These are phyloP conservation scores for Arxiozyma slooffiae DNA, from an alignment of 1,139 yeast species.

Conservation along the genomic window DNA sequence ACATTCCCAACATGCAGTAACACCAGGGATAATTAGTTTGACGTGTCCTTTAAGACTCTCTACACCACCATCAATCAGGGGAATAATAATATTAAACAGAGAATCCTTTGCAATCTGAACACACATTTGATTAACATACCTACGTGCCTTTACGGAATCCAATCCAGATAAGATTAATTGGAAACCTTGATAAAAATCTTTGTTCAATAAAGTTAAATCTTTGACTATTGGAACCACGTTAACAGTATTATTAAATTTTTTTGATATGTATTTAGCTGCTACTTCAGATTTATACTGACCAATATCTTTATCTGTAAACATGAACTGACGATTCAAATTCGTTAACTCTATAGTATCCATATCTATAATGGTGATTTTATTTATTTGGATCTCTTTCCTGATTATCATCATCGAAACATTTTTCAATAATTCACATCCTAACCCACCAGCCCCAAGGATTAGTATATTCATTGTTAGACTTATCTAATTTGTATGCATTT, in stretches of 20 bases:
- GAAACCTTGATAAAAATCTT: conserved; percentile 59
- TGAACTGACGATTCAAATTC: conserved; percentile 81
- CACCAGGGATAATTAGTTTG: conserved; percentile 73
- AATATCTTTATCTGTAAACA: conserved; percentile 63
- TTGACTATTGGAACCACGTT: conserved; percentile 50
- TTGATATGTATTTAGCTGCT: conserved; percentile 56
- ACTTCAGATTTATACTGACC: conserved; percentile 74
- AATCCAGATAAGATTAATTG: conserved; percentile 75
- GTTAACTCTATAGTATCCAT: conserved; percentile 93
- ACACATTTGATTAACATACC: conserved; percentile 81
- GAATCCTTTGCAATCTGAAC: conserved; percentile 49
- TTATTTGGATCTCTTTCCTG: too few species aligned
- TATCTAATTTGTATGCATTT: too few species aligned
- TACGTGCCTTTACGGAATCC: conserved; percentile 80
- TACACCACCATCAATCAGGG: conserved; percentile 90
- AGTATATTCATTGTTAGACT: conserved; percentile 28
- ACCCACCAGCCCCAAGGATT: conserved; percentile 89
- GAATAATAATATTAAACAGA: conserved; percentile 52
- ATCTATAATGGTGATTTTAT: conserved; percentile 73
- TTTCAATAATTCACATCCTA: conserved; percentile 89
- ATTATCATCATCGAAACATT: too few species aligned
- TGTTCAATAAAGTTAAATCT: conserved; percentile 62
- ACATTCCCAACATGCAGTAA: conserved; percentile 89
- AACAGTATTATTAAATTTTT: conserved; percentile 22
- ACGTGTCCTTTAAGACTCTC: conserved; percentile 93